These are phyloP conservation scores for Tetraselmis striata DNA, from an alignment of 139 green algal genomes.

Conservation along the genomic window DNA sequence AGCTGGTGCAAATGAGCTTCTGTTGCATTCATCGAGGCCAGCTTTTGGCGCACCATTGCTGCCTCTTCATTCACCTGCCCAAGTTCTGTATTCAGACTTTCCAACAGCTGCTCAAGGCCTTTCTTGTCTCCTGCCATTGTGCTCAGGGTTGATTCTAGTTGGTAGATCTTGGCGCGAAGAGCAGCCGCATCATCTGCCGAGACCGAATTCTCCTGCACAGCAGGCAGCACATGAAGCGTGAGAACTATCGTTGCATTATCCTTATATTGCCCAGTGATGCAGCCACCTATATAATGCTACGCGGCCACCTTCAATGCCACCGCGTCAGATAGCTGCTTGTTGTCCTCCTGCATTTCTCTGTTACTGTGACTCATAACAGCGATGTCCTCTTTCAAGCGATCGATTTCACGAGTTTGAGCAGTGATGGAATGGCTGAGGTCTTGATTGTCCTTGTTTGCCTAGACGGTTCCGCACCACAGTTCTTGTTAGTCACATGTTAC, in stretches of 20 bases:
- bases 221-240: no score
- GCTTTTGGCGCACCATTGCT: not conserved
- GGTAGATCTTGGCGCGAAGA: not conserved
- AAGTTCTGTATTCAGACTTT: not conserved
- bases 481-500: no score
- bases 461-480: no score
- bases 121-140: not conserved
- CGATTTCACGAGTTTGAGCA: not conserved
- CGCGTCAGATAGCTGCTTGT: not conserved
- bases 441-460: not conserved
- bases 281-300: no score
- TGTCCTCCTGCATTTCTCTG: not conserved
- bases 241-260: no score
- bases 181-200: not conserved
- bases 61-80: not conserved
- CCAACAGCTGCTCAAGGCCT: not conserved
- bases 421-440: not conserved
- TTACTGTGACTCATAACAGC: not conserved
- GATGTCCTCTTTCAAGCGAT: not conserved
- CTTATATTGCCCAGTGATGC: no score
- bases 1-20: not conserved
- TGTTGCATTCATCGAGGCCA: not conserved
- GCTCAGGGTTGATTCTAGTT: not conserved
- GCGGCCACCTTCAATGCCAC: not conserved
- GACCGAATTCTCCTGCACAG: not conserved